Evolutionary conservation across 2,329 filamentous ascomycete genomes (phyloP).

Genomic region (Aspergillus sp.): DNA sequence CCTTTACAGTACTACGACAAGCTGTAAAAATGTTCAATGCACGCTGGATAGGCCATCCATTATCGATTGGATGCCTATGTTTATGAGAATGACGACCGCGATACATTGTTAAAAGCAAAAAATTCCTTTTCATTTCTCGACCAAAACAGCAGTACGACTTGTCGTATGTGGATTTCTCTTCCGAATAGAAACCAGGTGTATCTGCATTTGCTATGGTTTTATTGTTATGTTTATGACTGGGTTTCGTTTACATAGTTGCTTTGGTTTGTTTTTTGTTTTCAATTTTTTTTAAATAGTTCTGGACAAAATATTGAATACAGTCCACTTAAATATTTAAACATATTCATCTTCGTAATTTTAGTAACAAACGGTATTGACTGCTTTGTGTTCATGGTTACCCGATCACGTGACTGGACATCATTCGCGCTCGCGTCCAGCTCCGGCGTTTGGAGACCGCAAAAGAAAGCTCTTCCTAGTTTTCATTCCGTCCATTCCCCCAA

Average conservation of each 20-base stretch:
- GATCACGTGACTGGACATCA: constrained; percentile 12
- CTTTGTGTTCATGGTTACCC: background rate
- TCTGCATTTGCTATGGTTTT: constrained; percentile 23
- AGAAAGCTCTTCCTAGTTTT: constrained; percentile 6
- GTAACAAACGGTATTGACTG: background rate
- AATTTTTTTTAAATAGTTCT: constrained; percentile 11
- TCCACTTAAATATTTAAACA: background rate
- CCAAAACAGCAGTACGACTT: constrained; percentile 9
- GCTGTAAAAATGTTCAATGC: constrained; percentile 61
- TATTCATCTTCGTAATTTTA: constrained; percentile 1
- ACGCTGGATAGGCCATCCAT: constrained; percentile 37
- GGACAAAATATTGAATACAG: constrained; percentile 1
- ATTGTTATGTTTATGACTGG: constrained; percentile 25
- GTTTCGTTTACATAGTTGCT: constrained; percentile 18
- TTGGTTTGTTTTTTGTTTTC: constrained; percentile 10
- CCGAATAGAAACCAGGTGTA: constrained; percentile 25
- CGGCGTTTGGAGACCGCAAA: background rate
- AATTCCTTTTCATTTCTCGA: constrained; percentile 26
- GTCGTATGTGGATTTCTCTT: constrained; percentile 24
- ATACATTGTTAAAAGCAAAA: constrained; percentile 29
- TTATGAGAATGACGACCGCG: constrained; percentile 40
- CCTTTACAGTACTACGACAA: constrained; percentile 87
- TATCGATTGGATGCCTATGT: constrained; percentile 29
- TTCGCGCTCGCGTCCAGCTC: constrained; percentile 15
- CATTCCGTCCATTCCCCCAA: background rate